Base-by-base conservation (phyloP, 2,329 filamentous ascomycete species). In the Pseudopyrenochaeta lycopersici region DNA sequence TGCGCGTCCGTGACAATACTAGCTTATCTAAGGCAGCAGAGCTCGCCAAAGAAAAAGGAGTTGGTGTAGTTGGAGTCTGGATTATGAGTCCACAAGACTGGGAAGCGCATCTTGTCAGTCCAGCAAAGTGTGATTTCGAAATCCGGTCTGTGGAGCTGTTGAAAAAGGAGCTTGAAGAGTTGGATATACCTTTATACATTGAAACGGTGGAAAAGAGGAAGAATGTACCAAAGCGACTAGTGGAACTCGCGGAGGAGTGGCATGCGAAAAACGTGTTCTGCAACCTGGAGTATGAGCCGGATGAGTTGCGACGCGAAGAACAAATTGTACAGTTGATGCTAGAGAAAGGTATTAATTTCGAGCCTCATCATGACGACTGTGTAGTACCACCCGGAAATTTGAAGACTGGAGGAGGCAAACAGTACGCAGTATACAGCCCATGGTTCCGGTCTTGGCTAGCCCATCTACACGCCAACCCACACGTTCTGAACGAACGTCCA, bases 261-360 rank as follows among this genome's bases (percentile, higher is more conserved):
- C 85, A 85, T 0, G 89, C 86, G 1, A 88, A 82, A 43, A 90
- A 95, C 66, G 61, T 97, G 2, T 96, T 87, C 66, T 87, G 90
- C 42, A 97, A 96, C 69, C 86, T 92, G 52, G 92, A 97, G 72
- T 97, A 96, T 67, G 93, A 97, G 73, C 91, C 96, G 0, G 93
- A 97, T 69, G 93, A 97, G 76, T 76, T 97, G 52, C 82, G 92
- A 38, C 82, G 92, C 5, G 93, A 97, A 66, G 86, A 87, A 1
- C 80, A 80, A 23, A 76, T 96, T 66, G 82, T 91, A 1, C 82
- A 79, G 23, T 73, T 81, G 35, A 85, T 89, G 54, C 76, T 88
- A 1, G 81, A 86, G 14, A 84, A 83, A 11, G 88, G 85, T 0
- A 85, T 94, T 41, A 81, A 84, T 1, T 87, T 96, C 62, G 83